Base-by-base conservation (phyloP, 306 rosid genomes). In the Begonia masoniana region DNA sequence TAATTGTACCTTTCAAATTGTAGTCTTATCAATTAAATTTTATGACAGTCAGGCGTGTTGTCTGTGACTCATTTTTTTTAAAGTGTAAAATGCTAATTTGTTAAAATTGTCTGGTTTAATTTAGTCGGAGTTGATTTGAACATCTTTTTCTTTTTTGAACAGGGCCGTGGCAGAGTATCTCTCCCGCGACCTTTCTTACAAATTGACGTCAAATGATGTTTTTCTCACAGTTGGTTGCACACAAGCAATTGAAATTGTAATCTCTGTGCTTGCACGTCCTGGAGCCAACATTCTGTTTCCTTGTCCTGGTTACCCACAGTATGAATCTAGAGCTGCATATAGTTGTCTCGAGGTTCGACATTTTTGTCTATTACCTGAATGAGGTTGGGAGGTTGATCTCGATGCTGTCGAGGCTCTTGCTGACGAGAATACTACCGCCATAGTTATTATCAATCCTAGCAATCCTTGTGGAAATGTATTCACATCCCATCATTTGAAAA, bases 201-300 rank as follows among this genome's bases (percentile, higher is more conserved):
- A 60, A 35, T 13, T 67, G 50, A 43, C 52, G 36, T 50, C 57
- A 10, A 55, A 61, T 10, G 68, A 68, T 49, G 74, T 80, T 10
- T 84, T 62, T 71, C 54, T 80, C 41, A 80, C 88, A 0, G 9
- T 63, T 54, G 94, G 94, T 24, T 71, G 79, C 65, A 72, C 85
- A 48, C 85, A 84, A 62, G 87, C 87, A 49, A 77, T 83, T 65
- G 73, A 80, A 47, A 68, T 77, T 52, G 54, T 75, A 50, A 51
- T 75, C 14, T 56, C 80, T 52, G 85, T 71, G 15, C 75, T 84
- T 46, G 77, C 88, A 10, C 70, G 78, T 11, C 79, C 88, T 2
- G 78, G 70, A 43, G 82, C 81, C 52, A 80, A 80, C 68, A 84
- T 84, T 71, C 80, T 84, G 45, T 80, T 84, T 17, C 79, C 94